Base-by-base conservation (phyloP, 2,329 filamentous ascomycete genomes). In the Pyricularia sp. region DNA sequence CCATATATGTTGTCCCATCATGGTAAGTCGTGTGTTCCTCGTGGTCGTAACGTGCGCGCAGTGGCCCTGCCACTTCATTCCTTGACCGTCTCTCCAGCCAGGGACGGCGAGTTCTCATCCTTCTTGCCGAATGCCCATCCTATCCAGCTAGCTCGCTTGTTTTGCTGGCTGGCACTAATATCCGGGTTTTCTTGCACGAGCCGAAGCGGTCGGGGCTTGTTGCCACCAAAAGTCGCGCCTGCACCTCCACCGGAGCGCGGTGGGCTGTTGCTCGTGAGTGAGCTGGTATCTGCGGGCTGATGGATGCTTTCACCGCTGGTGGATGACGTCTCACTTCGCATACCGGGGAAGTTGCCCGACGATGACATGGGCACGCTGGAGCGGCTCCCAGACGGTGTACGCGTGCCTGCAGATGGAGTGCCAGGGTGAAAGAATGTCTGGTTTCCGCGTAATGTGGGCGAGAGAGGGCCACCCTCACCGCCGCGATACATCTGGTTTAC, bases 401-500 rank as follows among this genome's bases (percentile, higher is more conserved):
- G 70, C 68, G 65, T 72, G 71, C 72, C 82, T 84, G 68, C 81
- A 80, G 49, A 78, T 49, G 40, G 40, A 75, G 60, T 76, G 76
- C 30, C 30, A 35, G 49, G 69, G 75, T 78, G 70, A 78, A 76
- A 89, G 77, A 89, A 89, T 35, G 84, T 85, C 71, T 84, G 81
- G 67, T 84, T 84, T 73, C 83, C 78, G 67, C 87, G 77, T 70
- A 87, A 77, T 3, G 82, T 78, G 60, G 85, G 81, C 26, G 87
- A 88, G 59, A 84, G 79, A 9, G 86, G 82, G 4, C 84, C 82
- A 26, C 88, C 83, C 10, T 87, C 88, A 10, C 86, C 84, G 16
- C 88, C 88, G 71, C 88, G 88, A 78, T 96, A 96, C 89, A 96
- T 96, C 75, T 93, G 92, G 70, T 90, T 91, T 62, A 96, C 88